phyloP scores from a whole-genome alignment of 164 flowering plant genomes.

The Cinnamomum micranthum region DNA sequence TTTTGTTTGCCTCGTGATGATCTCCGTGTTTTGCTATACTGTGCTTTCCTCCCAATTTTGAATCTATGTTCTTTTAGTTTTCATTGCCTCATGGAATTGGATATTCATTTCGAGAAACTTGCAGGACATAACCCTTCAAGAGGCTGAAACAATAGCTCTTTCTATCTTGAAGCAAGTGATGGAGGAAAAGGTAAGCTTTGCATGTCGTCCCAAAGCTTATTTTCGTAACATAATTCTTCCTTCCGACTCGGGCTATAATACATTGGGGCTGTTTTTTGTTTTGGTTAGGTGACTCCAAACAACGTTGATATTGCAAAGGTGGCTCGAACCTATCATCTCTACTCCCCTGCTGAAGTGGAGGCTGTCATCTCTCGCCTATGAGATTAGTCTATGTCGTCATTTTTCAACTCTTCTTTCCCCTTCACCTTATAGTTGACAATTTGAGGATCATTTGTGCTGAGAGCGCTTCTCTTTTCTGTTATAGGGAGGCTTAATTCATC shows the following conservation, averaged over 20 bases:
- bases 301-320: constrained; percentile 97
- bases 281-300: constrained; percentile 81
- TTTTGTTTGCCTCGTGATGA: too few relatives aligned
- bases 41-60: too few relatives aligned
- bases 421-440: not conserved
- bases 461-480: too few relatives aligned
- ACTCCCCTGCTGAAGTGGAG: constrained; percentile 89
- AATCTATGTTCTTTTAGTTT: not conserved
- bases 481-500: too few relatives aligned
- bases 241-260: not conserved
- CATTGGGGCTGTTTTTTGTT: not conserved
- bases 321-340: constrained; percentile 82
- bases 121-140: constrained; percentile 81
- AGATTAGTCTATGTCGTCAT: constrained; percentile 1
- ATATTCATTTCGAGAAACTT: not conserved
- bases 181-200: constrained; percentile 77
- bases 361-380: constrained; percentile 82
- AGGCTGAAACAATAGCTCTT: constrained; percentile 93
- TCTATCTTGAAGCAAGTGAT: constrained; percentile 96
- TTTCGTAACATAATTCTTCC: not conserved
- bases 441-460: too few relatives aligned
- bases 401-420: not conserved
- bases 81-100: not conserved
- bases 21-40: too few relatives aligned
- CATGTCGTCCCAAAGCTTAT: not conserved